Percentiles rank a stretch among this genome's conserved stretches.
These are phyloP conservation scores for Pseudogymnoascus sp. DNA, from an alignment of 2,329 filamentous ascomycete species.

Conservation along the genomic window DNA sequence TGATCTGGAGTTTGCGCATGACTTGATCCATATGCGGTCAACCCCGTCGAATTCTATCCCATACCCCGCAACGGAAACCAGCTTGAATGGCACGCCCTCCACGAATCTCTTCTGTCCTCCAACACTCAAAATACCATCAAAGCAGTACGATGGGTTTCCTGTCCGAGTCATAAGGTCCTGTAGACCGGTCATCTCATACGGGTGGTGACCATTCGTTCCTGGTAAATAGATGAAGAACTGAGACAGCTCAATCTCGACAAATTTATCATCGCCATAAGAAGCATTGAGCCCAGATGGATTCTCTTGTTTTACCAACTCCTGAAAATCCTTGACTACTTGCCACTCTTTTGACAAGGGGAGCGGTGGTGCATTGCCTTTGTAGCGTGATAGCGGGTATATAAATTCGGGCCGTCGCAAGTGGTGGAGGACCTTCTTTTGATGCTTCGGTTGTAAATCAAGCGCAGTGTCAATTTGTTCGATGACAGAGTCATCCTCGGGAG, in stretches of 20 bases:
- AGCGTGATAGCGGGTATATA: slow-evolving; percentile 22
- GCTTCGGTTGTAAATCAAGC: not conserved
- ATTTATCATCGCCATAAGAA: slow-evolving; percentile 12
- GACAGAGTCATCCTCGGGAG: not conserved
- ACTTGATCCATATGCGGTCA: slow-evolving; percentile 56
- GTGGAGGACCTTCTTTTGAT: not conserved
- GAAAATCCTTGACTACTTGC: slow-evolving; percentile 7
- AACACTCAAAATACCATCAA: slow-evolving; percentile 51
- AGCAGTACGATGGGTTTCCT: slow-evolving; percentile 36
- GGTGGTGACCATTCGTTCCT: slow-evolving; percentile 26
- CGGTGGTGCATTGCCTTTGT: slow-evolving; percentile 17
- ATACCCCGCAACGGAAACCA: slow-evolving; percentile 60
- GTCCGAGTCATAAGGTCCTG: slow-evolving; percentile 40
- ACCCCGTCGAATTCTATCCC: slow-evolving; percentile 41
- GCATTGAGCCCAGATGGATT: slow-evolving; percentile 6
- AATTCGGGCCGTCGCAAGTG: not conserved
- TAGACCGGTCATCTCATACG: slow-evolving; percentile 45
- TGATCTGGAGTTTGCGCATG: slow-evolving; percentile 33
- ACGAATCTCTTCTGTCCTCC: slow-evolving; percentile 41
- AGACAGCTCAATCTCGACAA: slow-evolving; percentile 43
- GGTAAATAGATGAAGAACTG: slow-evolving; percentile 50
- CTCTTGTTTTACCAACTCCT: slow-evolving; percentile 12
- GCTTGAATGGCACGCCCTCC: slow-evolving; percentile 44
- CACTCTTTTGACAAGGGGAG: slow-evolving; percentile 12
- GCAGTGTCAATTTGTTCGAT: not conserved